Base-by-base conservation (phyloP, 1,284 basidiomycete genomes). In the Irpex sp. region DNA sequence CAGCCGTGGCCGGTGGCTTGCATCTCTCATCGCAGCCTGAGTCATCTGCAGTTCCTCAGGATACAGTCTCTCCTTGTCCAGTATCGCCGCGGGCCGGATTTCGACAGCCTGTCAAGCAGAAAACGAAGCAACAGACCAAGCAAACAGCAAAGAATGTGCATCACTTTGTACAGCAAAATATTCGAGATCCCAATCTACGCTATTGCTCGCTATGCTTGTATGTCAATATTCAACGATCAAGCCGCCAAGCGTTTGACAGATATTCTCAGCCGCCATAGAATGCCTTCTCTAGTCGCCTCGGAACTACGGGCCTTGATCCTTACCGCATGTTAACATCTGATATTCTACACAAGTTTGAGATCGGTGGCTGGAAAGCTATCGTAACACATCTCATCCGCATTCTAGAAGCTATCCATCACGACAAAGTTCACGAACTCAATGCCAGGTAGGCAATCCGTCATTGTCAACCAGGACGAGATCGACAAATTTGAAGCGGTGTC, bases 291-390 rank as follows among this genome's bases (percentile, higher is more conserved):
- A 45, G 5, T 45, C 42, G 12, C 4, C n/a, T 45, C 3, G 42
- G 42, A 2, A 3, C 3, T 12, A 3, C 14, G 3, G 42, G 42
- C 42, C 42, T 45, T 48, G 64, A 71, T 55, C 56, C 66, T 23
- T 67, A 66, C 37, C 16, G 37, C 2, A 59, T 71, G 7, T 62
- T 72, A n/a, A 65, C 64, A 0, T 64, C 67, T 0, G 71, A 73
- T 59, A 21, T 72, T 9, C 62, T 72, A 65, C 71, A 72, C 52
- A 67, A 72, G 56, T 68, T 69, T 48, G 69, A 71, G 56, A 64
- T 73, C 1, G 71, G 71, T 1, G 65, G 70, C 0, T 72, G 71
- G 71, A 72, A 72, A 56, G 56, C 61, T 1, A 16, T 68, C 0
- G 66, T 72, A 42, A 61, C 59, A 0, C 71, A 73, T 54, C 58